Conservation (phyloP, 352 stramenopile species). For the Phytophthora ramorum region DNA sequence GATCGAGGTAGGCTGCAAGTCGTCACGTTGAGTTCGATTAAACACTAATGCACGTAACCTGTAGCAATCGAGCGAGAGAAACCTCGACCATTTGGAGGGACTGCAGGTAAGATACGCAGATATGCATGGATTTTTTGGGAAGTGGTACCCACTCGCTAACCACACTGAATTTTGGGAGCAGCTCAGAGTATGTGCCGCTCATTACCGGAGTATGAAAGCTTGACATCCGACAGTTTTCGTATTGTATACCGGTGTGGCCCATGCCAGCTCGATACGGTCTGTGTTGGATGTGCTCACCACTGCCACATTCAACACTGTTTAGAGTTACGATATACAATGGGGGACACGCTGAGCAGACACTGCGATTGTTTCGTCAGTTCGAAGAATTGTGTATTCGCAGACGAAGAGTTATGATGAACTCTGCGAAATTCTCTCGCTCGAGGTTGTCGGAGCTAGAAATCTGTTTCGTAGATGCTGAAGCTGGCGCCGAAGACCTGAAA, state of each 20-base stretch:
- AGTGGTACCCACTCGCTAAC: background rate
- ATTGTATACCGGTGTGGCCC: constrained; percentile 70
- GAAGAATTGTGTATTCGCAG: constrained; percentile 39
- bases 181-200: constrained; percentile 59
- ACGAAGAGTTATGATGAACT: constrained; percentile 21
- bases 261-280: constrained; percentile 59
- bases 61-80: constrained; percentile 40
- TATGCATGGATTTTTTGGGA: too few relatives aligned
- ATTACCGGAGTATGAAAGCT: constrained; percentile 52
- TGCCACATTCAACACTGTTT: constrained; percentile 73
- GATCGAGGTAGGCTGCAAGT: constrained; percentile 54
- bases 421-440: constrained; percentile 14
- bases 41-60: background rate
- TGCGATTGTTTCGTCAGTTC: constrained; percentile 56
- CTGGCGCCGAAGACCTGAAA: constrained; percentile 60
- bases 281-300: constrained; percentile 71
- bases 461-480: constrained; percentile 73
- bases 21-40: background rate
- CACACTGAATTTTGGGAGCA: constrained; percentile 20
- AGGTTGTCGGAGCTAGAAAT: constrained; percentile 41
- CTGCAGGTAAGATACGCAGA: constrained; percentile 30
- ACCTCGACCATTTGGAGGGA: constrained; percentile 50
- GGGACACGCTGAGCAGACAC: constrained; percentile 57
- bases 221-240: constrained; percentile 80
- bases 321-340: constrained; percentile 63